Evolutionary conservation across 2,329 filamentous ascomycete species (phyloP).

Genomic region (Lachnellula suecica): DNA sequence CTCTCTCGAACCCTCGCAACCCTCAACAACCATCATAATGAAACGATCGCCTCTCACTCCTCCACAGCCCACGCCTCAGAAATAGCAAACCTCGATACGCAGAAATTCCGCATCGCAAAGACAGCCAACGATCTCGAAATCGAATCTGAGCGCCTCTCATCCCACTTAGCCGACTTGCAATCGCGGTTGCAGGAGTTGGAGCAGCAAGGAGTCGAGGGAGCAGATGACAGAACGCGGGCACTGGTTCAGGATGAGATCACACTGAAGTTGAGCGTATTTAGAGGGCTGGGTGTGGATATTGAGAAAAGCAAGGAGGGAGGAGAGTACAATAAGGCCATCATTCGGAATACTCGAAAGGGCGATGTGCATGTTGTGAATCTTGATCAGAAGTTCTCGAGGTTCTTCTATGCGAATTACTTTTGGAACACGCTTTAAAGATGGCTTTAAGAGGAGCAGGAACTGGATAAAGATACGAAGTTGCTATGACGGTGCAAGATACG

Average conservation of each 20-base stretch:
- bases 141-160: conserved; percentile 87
- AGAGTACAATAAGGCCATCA: conserved; percentile 81
- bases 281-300: conserved; percentile 86
- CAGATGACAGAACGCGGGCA: conserved; percentile 38
- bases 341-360: conserved; percentile 81
- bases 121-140: conserved; percentile 85
- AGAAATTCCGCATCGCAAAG: conserved; percentile 95
- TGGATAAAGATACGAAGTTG: not conserved
- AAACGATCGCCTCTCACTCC: conserved; percentile 74
- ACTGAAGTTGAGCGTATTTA: conserved; percentile 85
- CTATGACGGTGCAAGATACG: not conserved
- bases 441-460: not conserved
- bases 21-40: conserved; percentile 72
- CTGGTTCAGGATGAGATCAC: conserved; percentile 62
- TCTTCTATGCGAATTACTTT: conserved; percentile 94
- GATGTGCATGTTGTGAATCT: conserved; percentile 95
- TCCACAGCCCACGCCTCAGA: conserved; percentile 77
- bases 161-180: conserved; percentile 73
- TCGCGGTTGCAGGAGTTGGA: conserved; percentile 80
- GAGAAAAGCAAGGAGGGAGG: conserved; percentile 71
- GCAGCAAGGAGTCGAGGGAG: conserved; percentile 81
- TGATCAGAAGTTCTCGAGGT: conserved; percentile 86
- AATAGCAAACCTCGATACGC: conserved; percentile 84
- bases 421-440: conserved; percentile 76
- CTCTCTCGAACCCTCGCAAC: conserved; percentile 75